Evolutionary conservation across 2,329 filamentous ascomycete species (phyloP).

Genomic region (Trichoderma arundinaceum): DNA sequence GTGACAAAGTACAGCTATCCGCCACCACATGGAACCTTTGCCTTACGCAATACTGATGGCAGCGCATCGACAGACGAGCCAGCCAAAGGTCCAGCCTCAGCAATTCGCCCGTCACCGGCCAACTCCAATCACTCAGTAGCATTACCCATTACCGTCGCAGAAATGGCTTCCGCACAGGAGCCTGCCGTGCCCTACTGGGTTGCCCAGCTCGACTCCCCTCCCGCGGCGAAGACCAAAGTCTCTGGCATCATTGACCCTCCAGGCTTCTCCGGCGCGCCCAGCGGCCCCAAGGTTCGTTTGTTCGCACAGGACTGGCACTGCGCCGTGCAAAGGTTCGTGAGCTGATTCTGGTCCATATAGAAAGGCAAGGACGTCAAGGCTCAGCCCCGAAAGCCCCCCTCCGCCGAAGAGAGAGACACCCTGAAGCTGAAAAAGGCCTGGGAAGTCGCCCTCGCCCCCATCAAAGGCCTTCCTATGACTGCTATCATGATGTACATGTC

Average conservation of each 20-base stretch:
- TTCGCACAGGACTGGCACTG: too few relatives aligned
- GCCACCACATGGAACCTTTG: too few relatives aligned
- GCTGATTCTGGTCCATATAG: conserved; percentile 39
- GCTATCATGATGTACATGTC: conserved; percentile 99
- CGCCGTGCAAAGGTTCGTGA: background rate
- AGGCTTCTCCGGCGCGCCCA: conserved; percentile 70
- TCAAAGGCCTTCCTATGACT: conserved; percentile 96
- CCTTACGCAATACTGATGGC: conserved; percentile 14
- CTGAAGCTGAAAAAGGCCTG: conserved; percentile 98
- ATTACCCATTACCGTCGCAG: background rate
- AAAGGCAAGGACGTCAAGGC: conserved; percentile 58
- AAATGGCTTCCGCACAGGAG: conserved; percentile 22
- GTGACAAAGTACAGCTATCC: conserved; percentile 8
- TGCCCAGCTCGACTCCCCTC: conserved; percentile 74
- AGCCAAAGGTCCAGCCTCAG: background rate
- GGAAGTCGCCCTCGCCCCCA: conserved; percentile 92
- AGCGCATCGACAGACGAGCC: background rate
- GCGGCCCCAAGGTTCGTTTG: conserved; percentile 61
- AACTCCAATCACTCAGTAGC: background rate
- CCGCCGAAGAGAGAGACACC: conserved; percentile 86
- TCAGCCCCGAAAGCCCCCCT: conserved; percentile 68
- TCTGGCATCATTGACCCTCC: conserved; percentile 80
- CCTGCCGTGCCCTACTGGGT: conserved; percentile 75
- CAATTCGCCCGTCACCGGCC: too few relatives aligned
- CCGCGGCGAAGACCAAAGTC: conserved; percentile 69